Base-by-base conservation (phyloP, 2,329 filamentous ascomycete genomes). In the Penicillium sp. region DNA sequence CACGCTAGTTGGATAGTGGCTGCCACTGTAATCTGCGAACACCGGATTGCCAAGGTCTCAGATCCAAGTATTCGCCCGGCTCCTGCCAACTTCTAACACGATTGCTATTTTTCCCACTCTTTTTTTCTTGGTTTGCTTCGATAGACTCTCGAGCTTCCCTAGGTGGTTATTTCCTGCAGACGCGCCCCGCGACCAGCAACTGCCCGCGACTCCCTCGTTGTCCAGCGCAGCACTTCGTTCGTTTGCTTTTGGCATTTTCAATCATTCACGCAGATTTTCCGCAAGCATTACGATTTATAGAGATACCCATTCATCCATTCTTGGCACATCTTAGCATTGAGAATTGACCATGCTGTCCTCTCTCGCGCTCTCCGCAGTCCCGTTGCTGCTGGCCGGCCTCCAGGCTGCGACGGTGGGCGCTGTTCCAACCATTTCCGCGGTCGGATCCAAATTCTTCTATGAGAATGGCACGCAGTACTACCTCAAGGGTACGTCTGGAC, bases 371-470 rank as follows among this genome's bases (percentile, higher is more conserved):
- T 55, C 57, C 46, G 55, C 65, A 11, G 58, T 59, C 40, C 65
- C 67, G 26, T 62, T 72, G 63, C 63, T 76, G 57, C 57, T 75
- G 55, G 67, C 70, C 33, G 65, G 67, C 57, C 61, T 75, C 45
- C 69, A 72, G 52, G 64, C 62, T 37, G 61, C 69, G 70, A 59
- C 68, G 13, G 72, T 71, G 52, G 62, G 65, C 45, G 81, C 84
- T 33, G 78, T 87, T 52, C 79, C 84, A 38, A 84, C 83, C 57
- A 84, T 89, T 64, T 80, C 80, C n/a, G 78, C 79, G 45, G 85
- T 89, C 57, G 92, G 92, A 54, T 88, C 89, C 80, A 96, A 96
- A 79, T 92, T 96, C 81, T 96, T 96, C 81, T 88, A 87, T 68
- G 86, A 85, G 70, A 86, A 93, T 75, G 92, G 92, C 65, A 83